phyloP scores from a whole-genome alignment of 371 early-diverging fungal species.

The Lichtheimia ramosa region DNA sequence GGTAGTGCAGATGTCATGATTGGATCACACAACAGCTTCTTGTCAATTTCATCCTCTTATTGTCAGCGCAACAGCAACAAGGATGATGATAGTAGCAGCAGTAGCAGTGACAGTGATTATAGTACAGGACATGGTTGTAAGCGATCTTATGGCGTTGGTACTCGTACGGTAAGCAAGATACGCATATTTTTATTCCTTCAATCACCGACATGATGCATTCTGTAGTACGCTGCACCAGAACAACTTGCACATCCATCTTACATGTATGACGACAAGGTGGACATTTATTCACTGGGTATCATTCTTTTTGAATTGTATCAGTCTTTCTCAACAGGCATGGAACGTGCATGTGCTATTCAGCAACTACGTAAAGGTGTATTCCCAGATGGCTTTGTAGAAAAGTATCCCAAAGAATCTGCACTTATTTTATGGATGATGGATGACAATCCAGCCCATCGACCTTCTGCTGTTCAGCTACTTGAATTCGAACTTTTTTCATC shows the following conservation, averaged over 20 bases:
- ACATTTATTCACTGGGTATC: slow-evolving; percentile 75
- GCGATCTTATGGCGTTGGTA: slow-evolving; percentile 67
- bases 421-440: slow-evolving; percentile 80
- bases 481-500: slow-evolving; percentile 34
- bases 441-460: slow-evolving; percentile 68
- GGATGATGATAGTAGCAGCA: slow-evolving; percentile 10
- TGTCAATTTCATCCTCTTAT: slow-evolving; percentile 3
- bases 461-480: slow-evolving; percentile 72
- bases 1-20: not conserved
- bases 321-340: slow-evolving; percentile 70
- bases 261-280: slow-evolving; percentile 63
- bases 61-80: not conserved
- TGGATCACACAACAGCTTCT: slow-evolving; percentile 3
- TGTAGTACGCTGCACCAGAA: slow-evolving; percentile 92
- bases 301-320: slow-evolving; percentile 72
- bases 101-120: slow-evolving; percentile 1
- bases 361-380: slow-evolving; percentile 66
- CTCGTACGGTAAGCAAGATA: slow-evolving; percentile 56
- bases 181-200: not conserved
- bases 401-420: slow-evolving; percentile 81
- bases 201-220: not conserved
- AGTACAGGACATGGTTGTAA: slow-evolving; percentile 14
- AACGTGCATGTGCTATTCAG: slow-evolving; percentile 60
- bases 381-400: slow-evolving; percentile 72
- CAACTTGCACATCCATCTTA: slow-evolving; percentile 61